Base-by-base conservation (phyloP, 2,329 filamentous ascomycete species). In the Arthroderma sp. region DNA sequence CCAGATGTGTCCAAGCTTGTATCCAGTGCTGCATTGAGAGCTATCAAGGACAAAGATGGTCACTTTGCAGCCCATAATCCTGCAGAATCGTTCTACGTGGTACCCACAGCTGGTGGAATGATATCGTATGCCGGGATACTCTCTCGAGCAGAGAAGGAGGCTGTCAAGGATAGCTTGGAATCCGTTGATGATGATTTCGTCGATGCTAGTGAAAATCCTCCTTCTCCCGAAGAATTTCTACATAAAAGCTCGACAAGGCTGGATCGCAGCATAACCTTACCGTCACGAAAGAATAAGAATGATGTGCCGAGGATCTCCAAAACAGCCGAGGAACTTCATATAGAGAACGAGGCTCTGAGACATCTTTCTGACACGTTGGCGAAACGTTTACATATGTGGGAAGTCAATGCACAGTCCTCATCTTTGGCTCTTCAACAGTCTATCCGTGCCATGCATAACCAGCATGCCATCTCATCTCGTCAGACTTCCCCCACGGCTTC, bases 101-200 rank as follows among this genome's bases (percentile, higher is more conserved):
- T 98, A 0, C 93, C 91, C 2, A 87, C 88, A 0, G 89, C 87
- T 17, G 91, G 93, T 4, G 90, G 91, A 62, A 96, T 90, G 2
- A 86, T 91, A 60, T 93, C 90, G 0, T 98, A 97, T 67, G 91
- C 93, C 47, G 90, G 87, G 61, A 96, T 98, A 55, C 76, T 95
- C 19, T 85, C 72, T 33, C 71, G 76, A 25, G 73, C 73, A 6
- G 72, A 76, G 60, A 77, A 74, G 56, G 70, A 74, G 56, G 67
- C 70, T 6, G 70, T 71, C 25, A 65, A 68, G 23, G 73, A 70
- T 39, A 76, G 76, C 59, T 74, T 80, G 2, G 81, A 84, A n/a
- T 81, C 86, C 31, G 82, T 82, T 33, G 85, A 90, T 31, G 89
- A 94, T 58, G 88, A 91, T 67, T 96, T 96, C 70, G 88, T 95